Conservation (phyloP, 2,329 filamentous ascomycete species). For the Biscogniauxia marginata region DNA sequence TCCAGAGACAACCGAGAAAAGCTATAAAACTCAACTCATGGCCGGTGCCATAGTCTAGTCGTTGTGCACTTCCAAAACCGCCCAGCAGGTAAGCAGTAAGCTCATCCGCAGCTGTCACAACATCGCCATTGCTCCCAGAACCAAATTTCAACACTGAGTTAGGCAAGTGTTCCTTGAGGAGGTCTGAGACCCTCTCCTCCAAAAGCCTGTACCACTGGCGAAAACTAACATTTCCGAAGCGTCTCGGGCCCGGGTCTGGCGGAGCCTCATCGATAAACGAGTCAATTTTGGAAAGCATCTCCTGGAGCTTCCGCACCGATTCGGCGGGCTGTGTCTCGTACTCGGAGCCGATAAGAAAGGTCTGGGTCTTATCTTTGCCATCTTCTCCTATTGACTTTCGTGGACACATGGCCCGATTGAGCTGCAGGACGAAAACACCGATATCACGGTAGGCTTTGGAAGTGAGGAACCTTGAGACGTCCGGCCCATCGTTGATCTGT, state of each 20-base stretch:
- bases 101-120: conserved; percentile 60
- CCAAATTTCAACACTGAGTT: conserved; percentile 29
- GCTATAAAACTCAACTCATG: conserved; percentile 95
- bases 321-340: conserved; percentile 44
- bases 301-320: conserved; percentile 63
- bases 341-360: conserved; percentile 44
- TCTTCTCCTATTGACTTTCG: conserved; percentile 44
- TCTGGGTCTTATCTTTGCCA: conserved; percentile 43
- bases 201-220: conserved; percentile 76
- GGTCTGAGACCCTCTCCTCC: conserved; percentile 53
- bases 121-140: conserved; percentile 22
- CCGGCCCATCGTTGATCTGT: conserved; percentile 78
- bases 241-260: conserved; percentile 78
- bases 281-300: conserved; percentile 64
- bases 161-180: conserved; percentile 59
- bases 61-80: conserved; percentile 81
- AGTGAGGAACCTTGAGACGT: conserved; percentile 77
- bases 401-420: conserved; percentile 85
- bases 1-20: conserved; percentile 89
- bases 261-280: conserved; percentile 73
- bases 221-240: conserved; percentile 93
- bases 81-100: conserved; percentile 78
- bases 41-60: conserved; percentile 93
- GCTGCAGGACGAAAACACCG: conserved; percentile 81
- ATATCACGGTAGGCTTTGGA: conserved; percentile 86